These are phyloP conservation scores for Galeopsis tetrahit DNA, from an alignment of 257 asterid genomes.

Conservation along the genomic window DNA sequence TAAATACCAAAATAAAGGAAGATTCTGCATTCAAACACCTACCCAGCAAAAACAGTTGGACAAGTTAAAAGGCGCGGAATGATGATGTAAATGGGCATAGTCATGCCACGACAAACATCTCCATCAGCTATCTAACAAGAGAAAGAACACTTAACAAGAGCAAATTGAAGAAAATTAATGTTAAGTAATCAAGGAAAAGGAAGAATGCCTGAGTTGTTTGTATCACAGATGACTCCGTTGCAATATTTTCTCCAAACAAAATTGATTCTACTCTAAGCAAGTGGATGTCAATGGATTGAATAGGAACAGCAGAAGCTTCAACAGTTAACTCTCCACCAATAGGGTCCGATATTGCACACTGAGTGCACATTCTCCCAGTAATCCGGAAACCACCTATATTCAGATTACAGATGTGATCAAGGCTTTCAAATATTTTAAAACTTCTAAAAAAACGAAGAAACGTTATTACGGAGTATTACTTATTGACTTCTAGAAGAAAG, in stretches of 20 bases:
- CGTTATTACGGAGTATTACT: conserved; percentile 25
- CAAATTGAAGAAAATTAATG: conserved; percentile 11
- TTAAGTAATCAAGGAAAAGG: conserved; percentile 31
- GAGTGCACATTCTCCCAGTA: conserved; percentile 75
- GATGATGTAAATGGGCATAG: conserved; percentile 67
- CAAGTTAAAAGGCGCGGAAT: conserved; percentile 93
- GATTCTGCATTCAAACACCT: conserved; percentile 35
- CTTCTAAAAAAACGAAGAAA: conserved; percentile 22
- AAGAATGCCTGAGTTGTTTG: conserved; percentile 86
- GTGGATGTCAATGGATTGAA: conserved; percentile 79
- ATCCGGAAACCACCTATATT: conserved; percentile 83
- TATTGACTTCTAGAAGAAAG: conserved; percentile 15
- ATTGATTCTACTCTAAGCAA: conserved; percentile 83
- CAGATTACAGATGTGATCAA: conserved; percentile 30
- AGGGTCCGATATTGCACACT: conserved; percentile 72
- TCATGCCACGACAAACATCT: conserved; percentile 67
- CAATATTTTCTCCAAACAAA: conserved; percentile 78
- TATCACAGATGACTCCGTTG: conserved; percentile 70
- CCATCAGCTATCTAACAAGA: conserved; percentile 80
- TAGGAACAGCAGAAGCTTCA: conserved; percentile 72
- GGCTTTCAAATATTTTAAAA: conserved; percentile 26
- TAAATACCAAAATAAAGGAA: conserved; percentile 17
- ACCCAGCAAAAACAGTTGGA: conserved; percentile 88
- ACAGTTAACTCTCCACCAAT: conserved; percentile 76
- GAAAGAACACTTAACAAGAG: conserved; percentile 29